phyloP scores from a whole-genome alignment of 2,329 filamentous ascomycete species.

The Aspergillus spinulosporus region DNA sequence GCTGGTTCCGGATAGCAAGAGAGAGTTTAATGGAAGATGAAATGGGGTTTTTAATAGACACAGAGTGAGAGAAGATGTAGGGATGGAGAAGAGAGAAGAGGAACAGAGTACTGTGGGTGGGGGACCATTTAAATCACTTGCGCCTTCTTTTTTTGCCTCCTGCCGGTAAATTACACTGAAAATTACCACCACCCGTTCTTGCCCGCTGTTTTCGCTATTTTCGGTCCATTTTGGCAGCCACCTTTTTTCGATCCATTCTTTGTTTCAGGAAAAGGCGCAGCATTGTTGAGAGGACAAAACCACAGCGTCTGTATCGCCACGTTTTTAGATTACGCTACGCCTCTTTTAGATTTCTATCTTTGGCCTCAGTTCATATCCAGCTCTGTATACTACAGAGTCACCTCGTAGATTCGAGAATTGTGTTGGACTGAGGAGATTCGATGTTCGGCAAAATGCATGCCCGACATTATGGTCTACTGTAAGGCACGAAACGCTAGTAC shows the following conservation, averaged over 20 bases:
- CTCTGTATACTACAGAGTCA: background rate
- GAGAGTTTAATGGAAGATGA: constrained; percentile 20
- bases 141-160: constrained; percentile 19
- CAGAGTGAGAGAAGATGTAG: constrained; percentile 19
- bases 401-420: background rate
- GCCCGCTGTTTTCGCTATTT: constrained; percentile 5
- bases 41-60: constrained; percentile 26
- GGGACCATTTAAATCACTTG: constrained; percentile 25
- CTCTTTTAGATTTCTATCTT: background rate
- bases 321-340: background rate
- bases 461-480: background rate
- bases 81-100: constrained; percentile 22
- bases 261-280: constrained; percentile 17
- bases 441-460: background rate
- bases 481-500: background rate
- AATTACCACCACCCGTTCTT: constrained; percentile 22
- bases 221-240: background rate
- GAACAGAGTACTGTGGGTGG: constrained; percentile 21
- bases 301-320: constrained; percentile 1
- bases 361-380: background rate
- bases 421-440: background rate
- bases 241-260: constrained; percentile 2
- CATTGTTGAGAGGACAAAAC: constrained; percentile 1
- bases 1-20: constrained; percentile 11
- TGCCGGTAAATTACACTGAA: constrained; percentile 18